These are phyloP conservation scores for Colletotrichum sp. DNA, from an alignment of 2,329 filamentous ascomycete genomes.

Conservation along the genomic window DNA sequence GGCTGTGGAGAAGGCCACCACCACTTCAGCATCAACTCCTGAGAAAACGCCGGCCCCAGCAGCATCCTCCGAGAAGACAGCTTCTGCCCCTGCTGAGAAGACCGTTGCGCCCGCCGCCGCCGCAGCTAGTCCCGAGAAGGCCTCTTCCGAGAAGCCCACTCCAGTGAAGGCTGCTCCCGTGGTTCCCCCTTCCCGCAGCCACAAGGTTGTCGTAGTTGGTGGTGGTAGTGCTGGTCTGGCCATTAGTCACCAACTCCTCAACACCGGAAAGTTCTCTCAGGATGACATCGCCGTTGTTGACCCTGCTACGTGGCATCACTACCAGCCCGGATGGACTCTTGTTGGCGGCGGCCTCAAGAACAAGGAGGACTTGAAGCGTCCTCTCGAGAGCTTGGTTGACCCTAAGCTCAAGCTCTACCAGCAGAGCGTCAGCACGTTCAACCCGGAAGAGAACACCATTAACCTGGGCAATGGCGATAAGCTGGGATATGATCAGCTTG, in stretches of 20 bases:
- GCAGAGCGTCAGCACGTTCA: slow-evolving; percentile 51
- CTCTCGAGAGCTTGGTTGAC: slow-evolving; percentile 57
- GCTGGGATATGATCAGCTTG: slow-evolving; percentile 66
- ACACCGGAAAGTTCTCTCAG: slow-evolving; percentile 57
- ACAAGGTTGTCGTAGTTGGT: slow-evolving; percentile 71
- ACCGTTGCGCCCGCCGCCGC: not conserved
- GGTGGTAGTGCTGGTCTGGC: slow-evolving; percentile 69
- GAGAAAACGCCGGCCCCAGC: not conserved
- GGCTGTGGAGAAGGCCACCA: not conserved
- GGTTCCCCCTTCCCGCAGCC: slow-evolving; percentile 29
- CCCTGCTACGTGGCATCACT: slow-evolving; percentile 67
- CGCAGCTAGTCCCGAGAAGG: not conserved
- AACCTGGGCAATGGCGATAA: slow-evolving; percentile 59
- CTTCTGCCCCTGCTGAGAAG: not conserved
- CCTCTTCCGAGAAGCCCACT: not conserved
- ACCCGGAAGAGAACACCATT: slow-evolving; percentile 61
- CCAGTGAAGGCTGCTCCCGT: not conserved
- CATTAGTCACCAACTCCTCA: slow-evolving; percentile 71
- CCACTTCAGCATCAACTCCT: not conserved
- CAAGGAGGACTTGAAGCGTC: slow-evolving; percentile 60
- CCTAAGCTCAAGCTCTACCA: slow-evolving; percentile 67
- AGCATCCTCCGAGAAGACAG: not conserved
- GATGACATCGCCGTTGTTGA: slow-evolving; percentile 70
- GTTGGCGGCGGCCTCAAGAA: slow-evolving; percentile 70
- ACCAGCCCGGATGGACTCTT: slow-evolving; percentile 73